phyloP scores from a whole-genome alignment of 2,329 filamentous ascomycete genomes.

The Aureobasidium melanogenum region DNA sequence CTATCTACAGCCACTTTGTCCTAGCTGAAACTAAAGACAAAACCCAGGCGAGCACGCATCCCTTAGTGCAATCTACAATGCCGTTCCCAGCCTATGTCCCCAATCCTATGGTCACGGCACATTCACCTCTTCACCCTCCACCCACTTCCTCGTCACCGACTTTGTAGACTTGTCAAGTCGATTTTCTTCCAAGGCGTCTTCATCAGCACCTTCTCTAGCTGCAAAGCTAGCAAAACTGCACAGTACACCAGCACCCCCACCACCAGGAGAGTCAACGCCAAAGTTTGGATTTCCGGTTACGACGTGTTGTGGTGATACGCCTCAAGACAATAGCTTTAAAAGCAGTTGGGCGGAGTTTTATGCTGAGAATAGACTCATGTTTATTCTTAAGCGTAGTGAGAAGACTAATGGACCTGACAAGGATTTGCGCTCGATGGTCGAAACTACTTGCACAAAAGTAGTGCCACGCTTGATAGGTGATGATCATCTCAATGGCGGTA shows the following conservation, averaged over 20 bases:
- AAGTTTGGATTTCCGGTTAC: conserved; percentile 76
- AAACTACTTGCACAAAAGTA: conserved; percentile 53
- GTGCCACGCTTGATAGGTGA: conserved; percentile 71
- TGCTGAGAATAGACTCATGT: conserved; percentile 62
- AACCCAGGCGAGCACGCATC: conserved; percentile 66
- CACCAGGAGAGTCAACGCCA: conserved; percentile 48
- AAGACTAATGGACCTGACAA: conserved; percentile 55
- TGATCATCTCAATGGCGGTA: conserved; percentile 50
- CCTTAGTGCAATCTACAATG: conserved; percentile 67
- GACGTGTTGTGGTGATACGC: conserved; percentile 80
- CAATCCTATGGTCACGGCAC: conserved; percentile 63
- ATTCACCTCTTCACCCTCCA: conserved; percentile 39
- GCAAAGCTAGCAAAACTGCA: conserved; percentile 72
- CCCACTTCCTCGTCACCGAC: conserved; percentile 59
- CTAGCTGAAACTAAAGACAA: conserved; percentile 18
- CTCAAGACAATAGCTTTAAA: conserved; percentile 68
- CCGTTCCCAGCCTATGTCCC: conserved; percentile 68
- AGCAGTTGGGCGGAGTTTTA: conserved; percentile 80
- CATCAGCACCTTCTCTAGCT: conserved; percentile 51
- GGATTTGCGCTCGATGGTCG: conserved; percentile 55
- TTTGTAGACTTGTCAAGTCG: conserved; percentile 58
- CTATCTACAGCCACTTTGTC: background rate
- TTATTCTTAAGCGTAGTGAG: conserved; percentile 52
- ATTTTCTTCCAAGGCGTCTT: conserved; percentile 18
- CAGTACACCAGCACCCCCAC: conserved; percentile 60